phyloP scores from a whole-genome alignment of 768 basidiomycete species.

The Tricholoma matsutake region DNA sequence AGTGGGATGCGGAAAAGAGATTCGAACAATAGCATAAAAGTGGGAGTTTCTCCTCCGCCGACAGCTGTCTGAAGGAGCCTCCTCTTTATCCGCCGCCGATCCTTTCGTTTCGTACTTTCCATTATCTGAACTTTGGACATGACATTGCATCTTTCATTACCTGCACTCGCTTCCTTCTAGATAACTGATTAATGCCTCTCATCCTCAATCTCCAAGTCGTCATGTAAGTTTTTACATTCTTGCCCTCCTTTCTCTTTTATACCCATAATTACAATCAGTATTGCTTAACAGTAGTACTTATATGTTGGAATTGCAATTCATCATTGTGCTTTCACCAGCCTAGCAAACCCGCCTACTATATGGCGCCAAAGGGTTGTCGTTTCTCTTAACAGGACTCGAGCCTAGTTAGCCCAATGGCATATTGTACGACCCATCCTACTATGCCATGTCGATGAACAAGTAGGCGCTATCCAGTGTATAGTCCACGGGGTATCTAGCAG shows the following conservation, averaged over 20 bases:
- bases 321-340: background rate
- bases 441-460: too few relatives aligned
- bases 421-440: too few relatives aligned
- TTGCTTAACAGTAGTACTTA: background rate
- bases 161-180: background rate
- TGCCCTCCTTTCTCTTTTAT: conserved; percentile 11
- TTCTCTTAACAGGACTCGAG: too few relatives aligned
- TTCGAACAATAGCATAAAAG: conserved; percentile 46
- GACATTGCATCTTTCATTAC: background rate
- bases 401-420: too few relatives aligned
- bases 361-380: too few relatives aligned
- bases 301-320: background rate
- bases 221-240: conserved; percentile 7
- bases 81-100: background rate
- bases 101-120: background rate
- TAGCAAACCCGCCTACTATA: too few relatives aligned
- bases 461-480: too few relatives aligned
- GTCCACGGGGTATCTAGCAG: too few relatives aligned
- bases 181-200: conserved; percentile 21
- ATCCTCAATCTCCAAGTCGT: conserved; percentile 1
- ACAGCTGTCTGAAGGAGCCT: background rate
- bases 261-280: conserved; percentile 13
- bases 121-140: conserved; percentile 3
- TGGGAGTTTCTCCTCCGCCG: conserved; percentile 12
- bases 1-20: conserved; percentile 51